Evolutionary conservation across 176 grass and related monocot genomes (phyloP).

Genomic region (Rhynchospora tenuis): DNA sequence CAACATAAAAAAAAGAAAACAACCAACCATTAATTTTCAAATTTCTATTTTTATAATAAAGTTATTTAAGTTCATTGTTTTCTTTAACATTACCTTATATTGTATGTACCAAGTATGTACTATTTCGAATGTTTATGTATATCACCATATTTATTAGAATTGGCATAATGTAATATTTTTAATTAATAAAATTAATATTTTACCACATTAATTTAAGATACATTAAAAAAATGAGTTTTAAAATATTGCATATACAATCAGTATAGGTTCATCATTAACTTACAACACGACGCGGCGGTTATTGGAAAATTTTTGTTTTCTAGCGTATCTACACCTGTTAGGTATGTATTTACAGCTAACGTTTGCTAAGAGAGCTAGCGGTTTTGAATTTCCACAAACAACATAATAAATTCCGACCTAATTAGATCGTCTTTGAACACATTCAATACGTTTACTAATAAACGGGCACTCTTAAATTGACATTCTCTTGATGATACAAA

Average conservation of each 20-base stretch:
- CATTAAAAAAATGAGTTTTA: neutral
- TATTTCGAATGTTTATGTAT: neutral
- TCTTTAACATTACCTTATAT: neutral
- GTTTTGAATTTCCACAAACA: neutral
- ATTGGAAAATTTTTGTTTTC: conserved; percentile 2
- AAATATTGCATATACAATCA: neutral
- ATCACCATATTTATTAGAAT: neutral
- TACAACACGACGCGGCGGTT: neutral
- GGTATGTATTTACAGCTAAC: neutral
- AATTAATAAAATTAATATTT: neutral
- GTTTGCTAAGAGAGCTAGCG: neutral
- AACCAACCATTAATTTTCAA: neutral
- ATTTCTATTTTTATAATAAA: neutral
- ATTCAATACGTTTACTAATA: neutral
- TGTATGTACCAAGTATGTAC: neutral
- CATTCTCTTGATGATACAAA: neutral
- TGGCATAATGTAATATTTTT: neutral
- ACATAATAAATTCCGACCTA: neutral
- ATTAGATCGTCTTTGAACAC: neutral
- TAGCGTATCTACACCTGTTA: neutral
- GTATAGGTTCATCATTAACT: neutral
- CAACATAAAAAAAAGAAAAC: neutral
- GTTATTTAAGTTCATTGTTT: neutral
- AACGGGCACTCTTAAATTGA: neutral
- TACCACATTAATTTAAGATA: neutral